These are phyloP conservation scores for Diaporthe sp. DNA, from an alignment of 2,329 filamentous ascomycete genomes.

Conservation along the genomic window DNA sequence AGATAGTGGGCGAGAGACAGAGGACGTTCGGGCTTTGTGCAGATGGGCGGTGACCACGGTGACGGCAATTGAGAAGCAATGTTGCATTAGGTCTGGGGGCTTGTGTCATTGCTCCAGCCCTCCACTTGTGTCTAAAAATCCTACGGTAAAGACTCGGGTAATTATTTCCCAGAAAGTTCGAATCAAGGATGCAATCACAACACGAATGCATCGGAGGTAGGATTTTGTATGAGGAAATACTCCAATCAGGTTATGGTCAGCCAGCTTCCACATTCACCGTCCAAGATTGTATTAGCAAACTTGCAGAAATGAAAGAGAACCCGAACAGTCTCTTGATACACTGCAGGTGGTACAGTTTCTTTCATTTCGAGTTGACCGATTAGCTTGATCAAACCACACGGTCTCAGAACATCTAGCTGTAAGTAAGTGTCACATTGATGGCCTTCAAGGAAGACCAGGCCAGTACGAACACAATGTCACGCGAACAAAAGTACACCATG, in stretches of 20 bases:
- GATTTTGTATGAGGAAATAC: too few relatives aligned
- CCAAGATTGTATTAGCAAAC: neutral
- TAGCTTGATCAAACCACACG: neutral
- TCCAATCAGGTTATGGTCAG: too few relatives aligned
- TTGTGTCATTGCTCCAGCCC: conserved; percentile 8
- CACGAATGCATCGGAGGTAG: neutral
- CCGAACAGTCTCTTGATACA: too few relatives aligned
- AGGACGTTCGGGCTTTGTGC: neutral
- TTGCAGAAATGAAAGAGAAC: neutral
- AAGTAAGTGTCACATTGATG: too few relatives aligned
- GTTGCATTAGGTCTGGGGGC: conserved; percentile 20
- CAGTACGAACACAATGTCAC: neutral
- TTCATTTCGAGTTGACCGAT: neutral
- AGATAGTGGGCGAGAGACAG: neutral
- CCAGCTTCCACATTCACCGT: neutral
- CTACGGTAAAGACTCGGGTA: conserved; percentile 8
- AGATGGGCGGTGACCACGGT: conserved; percentile 15
- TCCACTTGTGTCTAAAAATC: neutral
- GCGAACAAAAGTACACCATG: neutral
- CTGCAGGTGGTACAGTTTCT: neutral
- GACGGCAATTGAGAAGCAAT: neutral
- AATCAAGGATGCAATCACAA: neutral
- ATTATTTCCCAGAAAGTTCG: neutral
- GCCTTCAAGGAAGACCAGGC: neutral
- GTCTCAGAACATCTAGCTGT: neutral